These are phyloP conservation scores for Phellinidium pouzarii DNA, from an alignment of 1,284 basidiomycete genomes.

Conservation along the genomic window DNA sequence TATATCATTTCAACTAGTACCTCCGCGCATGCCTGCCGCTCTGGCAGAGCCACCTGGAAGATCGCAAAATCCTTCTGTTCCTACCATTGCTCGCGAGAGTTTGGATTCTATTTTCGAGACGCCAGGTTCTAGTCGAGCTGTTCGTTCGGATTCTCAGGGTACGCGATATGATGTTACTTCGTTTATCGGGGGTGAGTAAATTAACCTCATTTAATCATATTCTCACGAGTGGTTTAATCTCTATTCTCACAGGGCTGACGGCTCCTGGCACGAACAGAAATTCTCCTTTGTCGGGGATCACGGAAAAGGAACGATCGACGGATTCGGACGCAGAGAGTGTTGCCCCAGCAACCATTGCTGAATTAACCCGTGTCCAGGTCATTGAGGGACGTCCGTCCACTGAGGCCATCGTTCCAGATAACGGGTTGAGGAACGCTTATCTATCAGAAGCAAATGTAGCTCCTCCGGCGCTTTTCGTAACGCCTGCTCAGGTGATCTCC, in stretches of 20 bases:
- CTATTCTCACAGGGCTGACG: slow-evolving; percentile 22
- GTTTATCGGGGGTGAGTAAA: slow-evolving; percentile 57
- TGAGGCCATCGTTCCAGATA: slow-evolving; percentile 5
- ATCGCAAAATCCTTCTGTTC: slow-evolving; percentile 26
- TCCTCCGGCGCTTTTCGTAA: background rate
- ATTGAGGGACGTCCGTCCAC: slow-evolving; percentile 11
- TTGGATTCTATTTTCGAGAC: slow-evolving; percentile 25
- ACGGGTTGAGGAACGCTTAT: slow-evolving; percentile 1
- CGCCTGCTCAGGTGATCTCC: background rate
- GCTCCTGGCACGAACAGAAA: slow-evolving; percentile 13
- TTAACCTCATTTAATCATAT: background rate
- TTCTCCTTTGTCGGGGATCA: slow-evolving; percentile 13
- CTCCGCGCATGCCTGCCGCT: slow-evolving; percentile 26
- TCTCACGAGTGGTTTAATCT: background rate
- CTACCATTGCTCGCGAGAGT: slow-evolving; percentile 30
- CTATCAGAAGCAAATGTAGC: background rate
- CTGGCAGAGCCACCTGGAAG: slow-evolving; percentile 13
- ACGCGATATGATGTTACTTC: slow-evolving; percentile 70
- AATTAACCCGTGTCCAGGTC: slow-evolving; percentile 13
- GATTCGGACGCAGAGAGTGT: slow-evolving; percentile 12
- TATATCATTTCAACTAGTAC: slow-evolving; percentile 22
- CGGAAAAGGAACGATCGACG: slow-evolving; percentile 11
- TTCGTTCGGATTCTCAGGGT: slow-evolving; percentile 37
- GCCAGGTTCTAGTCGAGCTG: slow-evolving; percentile 20
- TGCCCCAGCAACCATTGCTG: slow-evolving; percentile 15